Percentiles rank a stretch among this genome's conserved stretches.
Conservation (phyloP, 805 yeast species). For the Candida glaebosa region DNA sequence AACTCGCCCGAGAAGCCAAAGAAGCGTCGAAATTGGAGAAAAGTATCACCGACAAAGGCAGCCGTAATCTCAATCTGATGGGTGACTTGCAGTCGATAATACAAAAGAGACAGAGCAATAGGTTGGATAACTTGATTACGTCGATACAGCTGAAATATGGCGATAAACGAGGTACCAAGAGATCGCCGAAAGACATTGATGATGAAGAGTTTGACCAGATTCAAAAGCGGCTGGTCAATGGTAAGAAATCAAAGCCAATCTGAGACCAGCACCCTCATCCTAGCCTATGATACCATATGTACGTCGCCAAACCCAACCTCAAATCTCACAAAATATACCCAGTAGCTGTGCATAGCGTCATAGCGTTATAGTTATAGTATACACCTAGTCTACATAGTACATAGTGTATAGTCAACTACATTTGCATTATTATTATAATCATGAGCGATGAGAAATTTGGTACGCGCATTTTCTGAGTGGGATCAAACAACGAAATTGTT, state of each 20-base stretch:
- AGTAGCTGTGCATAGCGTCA: no score
- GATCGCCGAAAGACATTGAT: conserved; percentile 33
- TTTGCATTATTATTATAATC: not conserved
- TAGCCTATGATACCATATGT: no score
- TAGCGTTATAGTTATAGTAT: no score
- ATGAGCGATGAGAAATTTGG: no score
- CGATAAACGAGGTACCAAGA: conserved; percentile 32
- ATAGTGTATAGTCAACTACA: not conserved
- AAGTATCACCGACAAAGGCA: conserved; percentile 25
- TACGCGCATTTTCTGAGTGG: not conserved
- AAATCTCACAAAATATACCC: no score
- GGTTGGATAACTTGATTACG: conserved; percentile 45
- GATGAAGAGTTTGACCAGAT: conserved; percentile 51
- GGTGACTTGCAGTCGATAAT: conserved; percentile 47
- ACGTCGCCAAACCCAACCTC: no score
- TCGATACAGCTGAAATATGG: conserved; percentile 51
- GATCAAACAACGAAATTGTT: no score
- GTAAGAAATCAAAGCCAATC: not conserved
- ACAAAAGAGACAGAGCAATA: conserved; percentile 41
- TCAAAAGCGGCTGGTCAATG: conserved; percentile 25
- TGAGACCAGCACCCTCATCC: no score
- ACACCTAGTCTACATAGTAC: not conserved
- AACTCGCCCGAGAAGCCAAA: conserved; percentile 59
- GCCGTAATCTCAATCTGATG: conserved; percentile 24
- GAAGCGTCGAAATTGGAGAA: conserved; percentile 53